Evolutionary conservation across 2,329 filamentous ascomycete genomes (phyloP).

Genomic region (Verticillium tricorpus): DNA sequence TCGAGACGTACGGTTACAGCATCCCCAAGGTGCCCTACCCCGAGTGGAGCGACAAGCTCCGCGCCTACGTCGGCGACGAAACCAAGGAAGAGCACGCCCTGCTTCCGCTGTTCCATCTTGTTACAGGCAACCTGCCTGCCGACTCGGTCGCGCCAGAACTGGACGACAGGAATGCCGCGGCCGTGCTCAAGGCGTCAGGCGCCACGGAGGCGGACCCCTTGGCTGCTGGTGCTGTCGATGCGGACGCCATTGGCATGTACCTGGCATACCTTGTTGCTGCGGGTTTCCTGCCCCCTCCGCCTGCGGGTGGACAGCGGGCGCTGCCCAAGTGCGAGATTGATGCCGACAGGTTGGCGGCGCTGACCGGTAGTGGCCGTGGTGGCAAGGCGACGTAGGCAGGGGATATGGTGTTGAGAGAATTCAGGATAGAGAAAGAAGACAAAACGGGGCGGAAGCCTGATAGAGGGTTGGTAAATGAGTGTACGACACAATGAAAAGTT

Average conservation of each 20-base stretch:
- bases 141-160: slow-evolving; percentile 70
- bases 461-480: background rate
- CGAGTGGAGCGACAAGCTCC: slow-evolving; percentile 63
- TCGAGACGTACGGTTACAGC: slow-evolving; percentile 70
- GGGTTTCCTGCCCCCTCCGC: slow-evolving; percentile 51
- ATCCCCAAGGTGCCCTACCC: slow-evolving; percentile 63
- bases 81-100: slow-evolving; percentile 24
- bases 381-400: background rate
- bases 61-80: slow-evolving; percentile 65
- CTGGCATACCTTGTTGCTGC: slow-evolving; percentile 54
- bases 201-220: slow-evolving; percentile 15
- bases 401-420: background rate
- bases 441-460: background rate
- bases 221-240: slow-evolving; percentile 49
- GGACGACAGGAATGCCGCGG: slow-evolving; percentile 61
- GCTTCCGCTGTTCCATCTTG: slow-evolving; percentile 69
- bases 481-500: background rate
- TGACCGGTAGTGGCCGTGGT: slow-evolving; percentile 5
- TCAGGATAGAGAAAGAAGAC: background rate
- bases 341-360: slow-evolving; percentile 8
- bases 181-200: slow-evolving; percentile 41
- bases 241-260: slow-evolving; percentile 52
- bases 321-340: slow-evolving; percentile 41
- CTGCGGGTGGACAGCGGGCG: slow-evolving; percentile 21
- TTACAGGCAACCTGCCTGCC: slow-evolving; percentile 60